Evolutionary conservation across 768 basidiomycete species (phyloP).

Genomic region (Coprinopsis strossmayeri): DNA sequence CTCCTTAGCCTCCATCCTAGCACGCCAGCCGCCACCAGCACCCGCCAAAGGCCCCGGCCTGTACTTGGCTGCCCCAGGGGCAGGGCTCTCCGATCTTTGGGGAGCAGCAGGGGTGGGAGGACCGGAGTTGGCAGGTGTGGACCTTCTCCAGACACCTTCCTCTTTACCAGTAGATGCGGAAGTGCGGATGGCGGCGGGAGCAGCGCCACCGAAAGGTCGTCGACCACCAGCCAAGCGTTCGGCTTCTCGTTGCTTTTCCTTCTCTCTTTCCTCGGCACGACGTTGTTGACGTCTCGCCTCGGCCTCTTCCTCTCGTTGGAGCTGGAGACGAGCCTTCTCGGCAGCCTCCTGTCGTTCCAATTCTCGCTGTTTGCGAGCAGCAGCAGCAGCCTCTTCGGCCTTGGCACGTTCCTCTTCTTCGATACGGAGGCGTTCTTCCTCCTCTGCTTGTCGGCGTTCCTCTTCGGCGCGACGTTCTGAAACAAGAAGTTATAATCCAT

Average conservation of each 20-base stretch:
- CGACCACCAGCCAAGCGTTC: constrained; percentile 22
- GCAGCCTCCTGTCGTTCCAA: constrained; percentile 41
- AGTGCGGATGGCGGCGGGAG: constrained; percentile 15
- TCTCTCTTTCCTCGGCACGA: constrained; percentile 32
- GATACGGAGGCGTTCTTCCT: constrained; percentile 39
- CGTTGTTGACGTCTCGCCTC: constrained; percentile 38
- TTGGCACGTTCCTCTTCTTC: constrained; percentile 50
- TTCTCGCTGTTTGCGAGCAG: constrained; percentile 46
- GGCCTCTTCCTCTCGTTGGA: constrained; percentile 68
- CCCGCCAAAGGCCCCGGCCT: constrained; percentile 33
- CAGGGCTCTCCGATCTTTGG: constrained; percentile 51
- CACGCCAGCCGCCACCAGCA: constrained; percentile 53
- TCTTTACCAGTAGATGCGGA: constrained; percentile 18
- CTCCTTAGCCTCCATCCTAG: constrained; percentile 41
- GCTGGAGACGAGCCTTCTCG: constrained; percentile 53
- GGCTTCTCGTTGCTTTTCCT: constrained; percentile 4
- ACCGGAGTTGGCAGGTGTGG: constrained; percentile 20
- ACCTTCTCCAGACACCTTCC: constrained; percentile 26
- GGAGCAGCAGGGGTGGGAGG: constrained; percentile 29
- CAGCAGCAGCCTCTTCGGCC: constrained; percentile 51
- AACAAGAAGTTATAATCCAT: constrained; percentile 2
- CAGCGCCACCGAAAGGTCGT: constrained; percentile 20
- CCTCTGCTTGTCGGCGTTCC: constrained; percentile 37
- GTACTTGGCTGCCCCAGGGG: constrained; percentile 35
- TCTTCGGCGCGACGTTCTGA: constrained; percentile 45